These are phyloP conservation scores for Ogataea ganodermae DNA, from an alignment of 805 yeast species.

Conservation along the genomic window DNA sequence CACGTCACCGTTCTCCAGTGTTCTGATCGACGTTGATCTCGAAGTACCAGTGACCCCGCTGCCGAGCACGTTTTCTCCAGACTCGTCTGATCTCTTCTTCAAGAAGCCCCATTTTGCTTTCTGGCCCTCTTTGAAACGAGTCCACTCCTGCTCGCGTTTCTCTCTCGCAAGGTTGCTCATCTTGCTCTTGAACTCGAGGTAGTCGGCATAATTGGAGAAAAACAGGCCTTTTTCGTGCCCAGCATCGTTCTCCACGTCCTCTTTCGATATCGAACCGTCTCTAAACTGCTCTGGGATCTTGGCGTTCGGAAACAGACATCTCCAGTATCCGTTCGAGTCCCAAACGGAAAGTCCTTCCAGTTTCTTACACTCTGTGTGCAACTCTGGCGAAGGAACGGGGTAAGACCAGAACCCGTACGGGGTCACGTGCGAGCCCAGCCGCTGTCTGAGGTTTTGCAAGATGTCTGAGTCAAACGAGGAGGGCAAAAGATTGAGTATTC, in stretches of 20 bases:
- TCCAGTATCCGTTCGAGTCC: conserved; percentile 86
- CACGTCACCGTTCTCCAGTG: conserved; percentile 44
- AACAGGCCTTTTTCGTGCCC: conserved; percentile 53
- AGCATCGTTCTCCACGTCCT: conserved; percentile 52
- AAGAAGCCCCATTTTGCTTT: conserved; percentile 29
- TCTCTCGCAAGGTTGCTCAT: conserved; percentile 49
- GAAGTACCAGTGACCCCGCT: conserved; percentile 38
- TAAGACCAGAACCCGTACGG: conserved; percentile 28
- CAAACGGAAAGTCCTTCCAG: conserved; percentile 73
- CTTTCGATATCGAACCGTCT: conserved; percentile 48
- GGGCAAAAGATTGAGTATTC: conserved; percentile 4
- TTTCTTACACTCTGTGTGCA: conserved; percentile 63
- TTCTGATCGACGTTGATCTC: conserved; percentile 37
- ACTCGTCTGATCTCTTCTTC: conserved; percentile 22
- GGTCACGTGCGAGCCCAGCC: conserved; percentile 10
- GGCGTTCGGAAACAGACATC: conserved; percentile 77
- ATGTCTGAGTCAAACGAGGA: conserved; percentile 7
- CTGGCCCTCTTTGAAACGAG: conserved; percentile 26
- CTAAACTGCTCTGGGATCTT: conserved; percentile 36
- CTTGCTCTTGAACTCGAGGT: conserved; percentile 64
- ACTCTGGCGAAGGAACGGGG: conserved; percentile 39
- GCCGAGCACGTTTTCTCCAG: conserved; percentile 19
- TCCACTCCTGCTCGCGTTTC: conserved; percentile 36
- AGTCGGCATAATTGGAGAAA: conserved; percentile 65
- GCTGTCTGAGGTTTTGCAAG: conserved; percentile 6